Conservation (phyloP, 257 asterid genomes). For the Scutellaria baicalensis region DNA sequence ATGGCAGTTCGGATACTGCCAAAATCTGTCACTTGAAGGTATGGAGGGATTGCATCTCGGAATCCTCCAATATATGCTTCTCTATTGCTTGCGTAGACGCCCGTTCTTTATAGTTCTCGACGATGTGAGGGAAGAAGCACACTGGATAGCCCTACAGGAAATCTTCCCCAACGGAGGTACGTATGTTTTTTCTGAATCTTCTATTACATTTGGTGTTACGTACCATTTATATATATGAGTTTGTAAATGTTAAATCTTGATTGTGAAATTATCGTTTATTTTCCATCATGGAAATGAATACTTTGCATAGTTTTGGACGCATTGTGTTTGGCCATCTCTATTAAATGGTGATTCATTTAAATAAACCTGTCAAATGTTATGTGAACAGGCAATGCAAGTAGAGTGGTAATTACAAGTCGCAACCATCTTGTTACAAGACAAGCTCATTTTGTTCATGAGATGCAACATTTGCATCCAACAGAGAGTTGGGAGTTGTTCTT, state of each 20-base stretch:
- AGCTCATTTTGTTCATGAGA: neutral
- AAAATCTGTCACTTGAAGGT: neutral
- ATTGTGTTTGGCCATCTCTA: neutral
- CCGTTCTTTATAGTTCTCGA: conserved; percentile 4
- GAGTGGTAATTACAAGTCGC: conserved; percentile 19
- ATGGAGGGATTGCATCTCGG: neutral
- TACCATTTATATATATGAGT: too few species aligned
- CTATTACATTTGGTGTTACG: too few species aligned
- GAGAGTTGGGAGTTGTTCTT: conserved; percentile 24
- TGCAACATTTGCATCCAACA: neutral
- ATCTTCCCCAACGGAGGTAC: conserved; percentile 7
- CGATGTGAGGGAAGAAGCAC: neutral
- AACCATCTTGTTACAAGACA: neutral
- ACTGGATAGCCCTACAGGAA: neutral
- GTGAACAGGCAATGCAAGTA: conserved; percentile 2
- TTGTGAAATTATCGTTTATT: too few species aligned
- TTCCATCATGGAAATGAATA: too few species aligned
- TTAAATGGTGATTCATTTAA: too few species aligned
- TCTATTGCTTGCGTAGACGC: neutral
- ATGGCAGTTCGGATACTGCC: neutral
- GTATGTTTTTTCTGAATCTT: too few species aligned
- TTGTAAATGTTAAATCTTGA: too few species aligned
- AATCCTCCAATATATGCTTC: neutral
- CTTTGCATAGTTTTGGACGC: too few species aligned
- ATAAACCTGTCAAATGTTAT: neutral